These are phyloP conservation scores for Lasiosphaeriaceae sp. DNA, from an alignment of 495 filamentous ascomycete genomes.

Conservation along the genomic window DNA sequence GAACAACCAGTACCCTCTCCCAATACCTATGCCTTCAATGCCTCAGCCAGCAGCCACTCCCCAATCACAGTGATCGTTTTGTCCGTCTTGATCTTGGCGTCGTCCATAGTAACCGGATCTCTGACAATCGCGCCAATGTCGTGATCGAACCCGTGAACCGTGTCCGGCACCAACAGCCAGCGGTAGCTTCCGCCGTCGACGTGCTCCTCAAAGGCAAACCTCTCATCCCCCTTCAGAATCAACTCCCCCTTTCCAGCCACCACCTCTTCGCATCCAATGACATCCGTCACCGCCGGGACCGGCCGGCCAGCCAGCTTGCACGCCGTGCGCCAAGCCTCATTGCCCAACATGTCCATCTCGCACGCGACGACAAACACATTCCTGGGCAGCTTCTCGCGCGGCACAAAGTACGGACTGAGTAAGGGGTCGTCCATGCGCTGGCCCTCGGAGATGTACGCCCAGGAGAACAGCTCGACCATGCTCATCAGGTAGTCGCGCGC, in stretches of 20 bases:
- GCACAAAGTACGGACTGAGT: conserved; percentile 26
- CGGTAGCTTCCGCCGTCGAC: conserved; percentile 23
- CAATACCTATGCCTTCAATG: too few relatives aligned
- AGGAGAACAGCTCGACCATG: conserved; percentile 21
- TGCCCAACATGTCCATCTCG: conserved; percentile 43
- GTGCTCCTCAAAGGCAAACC: conserved; percentile 30
- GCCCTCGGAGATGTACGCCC: conserved; percentile 29
- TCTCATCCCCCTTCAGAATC: conserved; percentile 24
- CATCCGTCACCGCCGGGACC: background rate
- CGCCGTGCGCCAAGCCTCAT: conserved; percentile 31
- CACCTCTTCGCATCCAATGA: conserved; percentile 8
- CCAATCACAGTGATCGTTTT: too few relatives aligned
- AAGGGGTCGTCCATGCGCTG: conserved; percentile 25
- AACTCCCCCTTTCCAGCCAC: conserved; percentile 3
- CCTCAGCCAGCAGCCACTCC: too few relatives aligned
- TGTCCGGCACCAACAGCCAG: conserved; percentile 36
- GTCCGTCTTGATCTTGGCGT: too few relatives aligned
- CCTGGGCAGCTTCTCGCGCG: conserved; percentile 23
- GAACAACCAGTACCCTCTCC: too few relatives aligned
- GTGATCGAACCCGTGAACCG: conserved; percentile 30
- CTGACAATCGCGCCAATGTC: too few relatives aligned
- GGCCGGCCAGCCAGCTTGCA: conserved; percentile 21
- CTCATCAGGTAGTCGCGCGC: conserved; percentile 18
- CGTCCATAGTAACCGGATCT: too few relatives aligned
- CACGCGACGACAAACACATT: conserved; percentile 46